Conservation (phyloP, 257 asterid species). For the Ilex asprella region DNA sequence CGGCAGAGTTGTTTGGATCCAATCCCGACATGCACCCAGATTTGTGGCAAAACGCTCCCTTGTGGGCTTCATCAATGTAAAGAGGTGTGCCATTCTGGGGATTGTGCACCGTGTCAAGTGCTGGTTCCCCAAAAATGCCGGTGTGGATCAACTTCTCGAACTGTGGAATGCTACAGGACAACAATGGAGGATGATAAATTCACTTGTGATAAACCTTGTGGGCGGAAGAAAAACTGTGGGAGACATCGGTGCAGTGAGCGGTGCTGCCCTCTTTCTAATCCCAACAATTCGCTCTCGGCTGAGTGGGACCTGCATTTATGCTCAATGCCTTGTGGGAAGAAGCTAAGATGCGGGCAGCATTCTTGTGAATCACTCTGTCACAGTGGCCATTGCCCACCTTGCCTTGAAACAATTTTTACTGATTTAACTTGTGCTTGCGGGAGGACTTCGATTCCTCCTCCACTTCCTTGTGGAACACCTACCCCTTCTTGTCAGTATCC, state of each 20-base stretch:
- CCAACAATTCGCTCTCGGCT: slow-evolving; percentile 29
- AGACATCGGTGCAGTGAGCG: slow-evolving; percentile 95
- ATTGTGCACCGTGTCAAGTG: slow-evolving; percentile 66
- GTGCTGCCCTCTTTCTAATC: slow-evolving; percentile 75
- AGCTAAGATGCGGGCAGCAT: slow-evolving; percentile 95
- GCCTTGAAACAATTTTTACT: slow-evolving; percentile 76
- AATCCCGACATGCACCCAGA: slow-evolving; percentile 71
- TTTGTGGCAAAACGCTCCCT: slow-evolving; percentile 65
- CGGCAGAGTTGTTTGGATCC: slow-evolving; percentile 77
- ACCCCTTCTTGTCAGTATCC: slow-evolving; percentile 82
- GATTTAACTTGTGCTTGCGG: slow-evolving; percentile 96
- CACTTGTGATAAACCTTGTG: slow-evolving; percentile 84
- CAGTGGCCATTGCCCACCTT: slow-evolving; percentile 98
- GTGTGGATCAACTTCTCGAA: slow-evolving; percentile 80
- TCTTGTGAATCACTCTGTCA: slow-evolving; percentile 85
- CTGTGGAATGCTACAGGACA: slow-evolving; percentile 76
- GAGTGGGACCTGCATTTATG: slow-evolving; percentile 86
- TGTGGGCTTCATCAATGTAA: slow-evolving; percentile 70
- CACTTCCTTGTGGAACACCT: slow-evolving; percentile 91
- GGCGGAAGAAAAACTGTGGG: slow-evolving; percentile 88
- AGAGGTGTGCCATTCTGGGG: slow-evolving; percentile 71
- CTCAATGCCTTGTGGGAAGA: slow-evolving; percentile 93
- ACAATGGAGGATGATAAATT: slow-evolving; percentile 37
- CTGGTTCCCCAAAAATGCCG: slow-evolving; percentile 82
- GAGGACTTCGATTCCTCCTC: slow-evolving; percentile 91